Conservation (phyloP, 208 protist genomes). For the Leptomonas pyrrhocoris region DNA sequence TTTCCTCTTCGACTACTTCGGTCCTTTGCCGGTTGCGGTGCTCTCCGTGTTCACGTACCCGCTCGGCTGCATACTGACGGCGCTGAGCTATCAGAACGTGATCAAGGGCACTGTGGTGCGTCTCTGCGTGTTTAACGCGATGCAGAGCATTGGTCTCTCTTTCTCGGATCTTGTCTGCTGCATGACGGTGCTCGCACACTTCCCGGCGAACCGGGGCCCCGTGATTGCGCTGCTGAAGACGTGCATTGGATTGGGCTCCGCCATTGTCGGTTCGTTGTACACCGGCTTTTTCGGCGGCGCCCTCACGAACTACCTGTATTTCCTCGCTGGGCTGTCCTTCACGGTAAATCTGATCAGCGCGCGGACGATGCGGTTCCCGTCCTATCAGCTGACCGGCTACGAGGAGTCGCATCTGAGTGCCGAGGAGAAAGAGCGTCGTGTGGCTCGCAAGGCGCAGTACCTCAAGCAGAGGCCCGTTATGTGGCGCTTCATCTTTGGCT, state of each 20-base stretch:
- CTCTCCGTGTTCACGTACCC: conserved; percentile 32
- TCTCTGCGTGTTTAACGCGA: conserved; percentile 42
- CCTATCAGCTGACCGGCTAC: conserved; percentile 64
- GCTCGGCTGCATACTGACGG: conserved; percentile 41
- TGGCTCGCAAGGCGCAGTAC: conserved; percentile 35
- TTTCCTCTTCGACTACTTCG: conserved; percentile 54
- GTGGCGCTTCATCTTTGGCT: conserved; percentile 65
- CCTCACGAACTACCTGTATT: conserved; percentile 48
- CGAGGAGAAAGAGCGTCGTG: conserved; percentile 32
- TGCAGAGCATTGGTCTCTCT: conserved; percentile 37
- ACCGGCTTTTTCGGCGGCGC: conserved; percentile 49
- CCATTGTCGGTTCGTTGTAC: conserved; percentile 50
- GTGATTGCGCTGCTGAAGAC: conserved; percentile 62
- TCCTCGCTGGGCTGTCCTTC: conserved; percentile 39
- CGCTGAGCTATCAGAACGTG: conserved; percentile 40
- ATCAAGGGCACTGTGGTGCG: conserved; percentile 38
- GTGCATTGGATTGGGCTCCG: conserved; percentile 56
- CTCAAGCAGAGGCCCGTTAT: conserved; percentile 60
- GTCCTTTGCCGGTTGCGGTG: conserved; percentile 41
- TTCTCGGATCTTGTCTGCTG: conserved; percentile 40
- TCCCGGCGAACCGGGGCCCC: conserved; percentile 45
- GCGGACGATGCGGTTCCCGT: conserved; percentile 50
- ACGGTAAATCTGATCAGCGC: conserved; percentile 33
- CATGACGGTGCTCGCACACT: conserved; percentile 54
- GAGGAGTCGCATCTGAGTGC: conserved; percentile 40